phyloP scores from a whole-genome alignment of 169 alveolate genomes.

The Theileria parva region DNA sequence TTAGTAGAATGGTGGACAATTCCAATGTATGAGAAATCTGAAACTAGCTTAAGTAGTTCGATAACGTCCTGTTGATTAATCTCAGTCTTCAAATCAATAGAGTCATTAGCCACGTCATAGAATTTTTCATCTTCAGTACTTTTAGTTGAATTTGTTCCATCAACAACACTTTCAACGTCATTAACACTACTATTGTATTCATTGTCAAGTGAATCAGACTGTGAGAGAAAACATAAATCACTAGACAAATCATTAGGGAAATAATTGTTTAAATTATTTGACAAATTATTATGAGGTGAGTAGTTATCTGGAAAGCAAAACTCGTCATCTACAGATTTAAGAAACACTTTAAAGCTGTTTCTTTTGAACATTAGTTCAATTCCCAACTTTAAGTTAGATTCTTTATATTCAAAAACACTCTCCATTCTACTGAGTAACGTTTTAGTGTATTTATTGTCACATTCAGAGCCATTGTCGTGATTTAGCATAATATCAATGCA shows the following conservation, averaged over 20 bases:
- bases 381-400: background rate
- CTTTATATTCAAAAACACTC: background rate
- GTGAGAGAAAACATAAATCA: background rate
- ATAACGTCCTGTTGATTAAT: background rate
- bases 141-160: background rate
- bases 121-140: background rate
- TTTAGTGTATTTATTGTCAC: background rate
- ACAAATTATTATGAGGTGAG: background rate
- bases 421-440: background rate
- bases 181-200: background rate
- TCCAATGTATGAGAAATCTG: background rate
- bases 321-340: background rate
- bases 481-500: background rate
- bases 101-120: background rate
- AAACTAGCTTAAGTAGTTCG: background rate
- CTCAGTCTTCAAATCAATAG: background rate
- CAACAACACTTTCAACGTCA: background rate
- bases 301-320: background rate
- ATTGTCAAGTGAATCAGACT: background rate
- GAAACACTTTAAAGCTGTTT: background rate
- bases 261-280: background rate
- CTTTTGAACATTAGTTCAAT: background rate
- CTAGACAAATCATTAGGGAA: no score
- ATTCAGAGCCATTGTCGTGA: background rate
- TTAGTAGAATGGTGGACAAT: background rate